Conservation (phyloP, 371 early-diverging fungal genomes). For the Mortierella sp. region DNA sequence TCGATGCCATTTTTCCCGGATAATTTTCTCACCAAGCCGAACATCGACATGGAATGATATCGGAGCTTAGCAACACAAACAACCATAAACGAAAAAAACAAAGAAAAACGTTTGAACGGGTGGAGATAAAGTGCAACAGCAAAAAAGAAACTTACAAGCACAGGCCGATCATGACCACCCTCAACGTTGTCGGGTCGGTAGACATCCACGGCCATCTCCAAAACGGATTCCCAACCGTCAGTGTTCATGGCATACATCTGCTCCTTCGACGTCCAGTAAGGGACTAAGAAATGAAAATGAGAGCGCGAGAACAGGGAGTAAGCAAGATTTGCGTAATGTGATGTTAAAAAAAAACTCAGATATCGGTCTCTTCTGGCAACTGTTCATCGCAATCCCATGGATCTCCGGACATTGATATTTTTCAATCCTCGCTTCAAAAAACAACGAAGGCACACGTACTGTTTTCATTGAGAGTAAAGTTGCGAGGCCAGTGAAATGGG, state of each 20-base stretch:
- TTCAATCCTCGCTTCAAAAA: not conserved
- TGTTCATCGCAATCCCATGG: not conserved
- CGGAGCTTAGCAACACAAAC: not conserved
- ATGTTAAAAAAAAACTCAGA: not conserved
- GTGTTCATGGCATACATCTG: slow-evolving; percentile 18
- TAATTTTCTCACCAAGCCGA: not conserved
- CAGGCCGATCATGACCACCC: slow-evolving; percentile 60
- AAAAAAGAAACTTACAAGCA: slow-evolving; percentile 31
- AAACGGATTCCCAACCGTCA: slow-evolving; percentile 44
- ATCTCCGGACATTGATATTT: slow-evolving; percentile 8
- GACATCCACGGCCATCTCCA: slow-evolving; percentile 45
- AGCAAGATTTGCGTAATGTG: not conserved
- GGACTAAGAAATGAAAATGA: slow-evolving; percentile 54
- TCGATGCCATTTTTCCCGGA: not conserved
- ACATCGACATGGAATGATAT: not conserved
- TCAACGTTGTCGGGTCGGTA: slow-evolving; percentile 32
- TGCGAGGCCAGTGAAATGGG: slow-evolving; percentile 61
- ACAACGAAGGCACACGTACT: slow-evolving; percentile 57
- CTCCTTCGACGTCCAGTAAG: slow-evolving; percentile 71
- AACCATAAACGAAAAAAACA: not conserved
- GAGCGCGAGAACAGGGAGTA: not conserved
- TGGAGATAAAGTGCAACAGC: not conserved
- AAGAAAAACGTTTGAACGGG: too few species aligned
- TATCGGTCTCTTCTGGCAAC: slow-evolving; percentile 1
- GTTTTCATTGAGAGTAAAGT: slow-evolving; percentile 62